Evolutionary conservation across 805 yeast species (phyloP), one percentile per base, ranked within the genome.

Genomic region (Wickerhamiella azyma): DNA sequence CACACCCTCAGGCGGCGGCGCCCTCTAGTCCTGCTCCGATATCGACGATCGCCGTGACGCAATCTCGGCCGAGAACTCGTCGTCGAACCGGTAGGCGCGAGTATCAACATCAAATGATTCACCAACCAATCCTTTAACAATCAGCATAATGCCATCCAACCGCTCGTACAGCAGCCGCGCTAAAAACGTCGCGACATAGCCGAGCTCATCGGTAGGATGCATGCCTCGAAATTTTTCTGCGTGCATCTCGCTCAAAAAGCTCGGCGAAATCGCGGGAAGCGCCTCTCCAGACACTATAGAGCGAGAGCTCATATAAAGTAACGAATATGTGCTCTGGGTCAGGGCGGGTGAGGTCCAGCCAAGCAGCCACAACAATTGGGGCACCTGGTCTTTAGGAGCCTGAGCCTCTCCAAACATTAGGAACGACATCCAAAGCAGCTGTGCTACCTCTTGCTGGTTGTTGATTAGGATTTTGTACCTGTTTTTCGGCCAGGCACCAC

Each of bases 101-200:
- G 39, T 26, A 33, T 53, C 52, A 0, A 50, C 41, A 17, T 58
- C 63, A 48, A 52, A 62, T 24, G 55, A 53, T 48, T 63, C 66
- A 6, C 66, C 66, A 2, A 63, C 66, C 10, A 63, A 53, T 16
- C 56, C 59, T 47, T 63, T 63, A 26, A 57, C 56, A 8, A 58
- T 47, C 17, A 59, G 29, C 46, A 59, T 45, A 4, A 59, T 41
- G 11, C 57, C 62, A 45, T 63, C 66, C 7, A 62, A 38, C 7
- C 64, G 52, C 45, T 60, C 59, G 37, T 60, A 63, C 6, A 61
- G 52, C 48, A 53, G 52, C n/a, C 54, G 50, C 16, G 56, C 51
- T 14, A 59, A 41, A 2, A 61, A 46, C 19, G 57, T 40, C 1
- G 59, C 59, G 14, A 57, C 54, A 5, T 55, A 19, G 2, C 48